phyloP scores from a whole-genome alignment of 805 yeast species.

The Teunomyces tritomae region DNA sequence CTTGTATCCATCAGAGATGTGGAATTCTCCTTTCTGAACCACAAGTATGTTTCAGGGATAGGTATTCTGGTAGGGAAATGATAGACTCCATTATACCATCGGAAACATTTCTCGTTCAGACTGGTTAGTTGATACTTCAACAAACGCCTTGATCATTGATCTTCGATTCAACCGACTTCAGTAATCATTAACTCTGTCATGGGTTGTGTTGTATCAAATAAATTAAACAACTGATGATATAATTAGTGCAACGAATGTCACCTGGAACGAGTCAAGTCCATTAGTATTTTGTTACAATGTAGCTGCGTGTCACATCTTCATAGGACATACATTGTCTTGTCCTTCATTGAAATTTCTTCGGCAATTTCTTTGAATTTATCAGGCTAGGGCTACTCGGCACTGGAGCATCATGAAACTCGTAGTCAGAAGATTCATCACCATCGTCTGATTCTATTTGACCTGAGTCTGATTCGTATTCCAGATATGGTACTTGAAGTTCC shows the following conservation, averaged over 20 bases:
- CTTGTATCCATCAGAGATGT: constrained; percentile 60
- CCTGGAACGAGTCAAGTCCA: no score
- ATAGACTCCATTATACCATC: constrained; percentile 26
- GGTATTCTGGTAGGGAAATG: constrained; percentile 27
- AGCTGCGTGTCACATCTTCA: no score
- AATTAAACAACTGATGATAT: no score
- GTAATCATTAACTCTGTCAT: no score
- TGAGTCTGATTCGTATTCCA: constrained; percentile 7
- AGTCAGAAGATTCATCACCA: constrained; percentile 40
- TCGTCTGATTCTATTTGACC: constrained; percentile 25
- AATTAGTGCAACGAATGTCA: no score
- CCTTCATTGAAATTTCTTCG: neutral
- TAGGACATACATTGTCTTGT: no score
- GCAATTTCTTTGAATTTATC: neutral
- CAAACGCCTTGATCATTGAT: no score
- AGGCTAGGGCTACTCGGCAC: neutral
- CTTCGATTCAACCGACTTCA: no score
- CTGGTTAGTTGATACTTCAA: no score
- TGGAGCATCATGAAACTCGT: constrained; percentile 7
- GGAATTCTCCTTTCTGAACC: constrained; percentile 32
- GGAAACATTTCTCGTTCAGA: no score
- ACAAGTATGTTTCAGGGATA: neutral
- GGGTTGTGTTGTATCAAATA: no score
- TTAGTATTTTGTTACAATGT: no score
- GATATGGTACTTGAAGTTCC: constrained; percentile 15